These are phyloP conservation scores for Kwoniella newhampshirensis DNA, from an alignment of 768 basidiomycete species.

Conservation along the genomic window DNA sequence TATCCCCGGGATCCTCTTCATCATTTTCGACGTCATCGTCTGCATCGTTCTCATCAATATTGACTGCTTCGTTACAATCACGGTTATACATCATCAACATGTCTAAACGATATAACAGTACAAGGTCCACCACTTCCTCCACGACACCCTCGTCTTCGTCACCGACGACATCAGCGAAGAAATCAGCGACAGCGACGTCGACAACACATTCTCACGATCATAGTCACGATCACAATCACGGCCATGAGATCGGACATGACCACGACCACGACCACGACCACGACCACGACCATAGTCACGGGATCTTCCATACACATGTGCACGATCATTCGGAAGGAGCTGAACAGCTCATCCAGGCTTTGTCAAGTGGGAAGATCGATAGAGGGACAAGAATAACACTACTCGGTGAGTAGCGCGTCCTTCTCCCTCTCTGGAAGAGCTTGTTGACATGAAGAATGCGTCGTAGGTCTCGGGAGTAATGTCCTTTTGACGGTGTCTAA, in stretches of 20 bases:
- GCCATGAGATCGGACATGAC: slow-evolving; percentile 12
- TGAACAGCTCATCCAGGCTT: slow-evolving; percentile 47
- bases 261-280: slow-evolving; percentile 32
- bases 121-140: too few species aligned
- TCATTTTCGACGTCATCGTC: too few species aligned
- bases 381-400: slow-evolving; percentile 51
- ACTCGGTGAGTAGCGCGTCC: slow-evolving; percentile 33
- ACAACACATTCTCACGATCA: slow-evolving; percentile 13
- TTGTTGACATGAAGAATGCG: background rate
- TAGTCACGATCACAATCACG: slow-evolving; percentile 13
- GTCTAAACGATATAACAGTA: too few species aligned
- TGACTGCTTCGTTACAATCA: too few species aligned
- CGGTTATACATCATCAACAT: too few species aligned
- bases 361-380: slow-evolving; percentile 39
- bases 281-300: too few species aligned
- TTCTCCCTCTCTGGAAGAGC: background rate
- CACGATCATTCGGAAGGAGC: slow-evolving; percentile 52
- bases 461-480: slow-evolving; percentile 71
- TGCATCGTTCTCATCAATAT: too few species aligned
- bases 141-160: background rate
- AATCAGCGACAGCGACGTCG: background rate
- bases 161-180: background rate
- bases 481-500: slow-evolving; percentile 78
- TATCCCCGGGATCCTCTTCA: too few species aligned
- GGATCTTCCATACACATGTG: slow-evolving; percentile 41